Base-by-base conservation (phyloP, 2,329 filamentous ascomycete genomes). In the Cercospora sojina region DNA sequence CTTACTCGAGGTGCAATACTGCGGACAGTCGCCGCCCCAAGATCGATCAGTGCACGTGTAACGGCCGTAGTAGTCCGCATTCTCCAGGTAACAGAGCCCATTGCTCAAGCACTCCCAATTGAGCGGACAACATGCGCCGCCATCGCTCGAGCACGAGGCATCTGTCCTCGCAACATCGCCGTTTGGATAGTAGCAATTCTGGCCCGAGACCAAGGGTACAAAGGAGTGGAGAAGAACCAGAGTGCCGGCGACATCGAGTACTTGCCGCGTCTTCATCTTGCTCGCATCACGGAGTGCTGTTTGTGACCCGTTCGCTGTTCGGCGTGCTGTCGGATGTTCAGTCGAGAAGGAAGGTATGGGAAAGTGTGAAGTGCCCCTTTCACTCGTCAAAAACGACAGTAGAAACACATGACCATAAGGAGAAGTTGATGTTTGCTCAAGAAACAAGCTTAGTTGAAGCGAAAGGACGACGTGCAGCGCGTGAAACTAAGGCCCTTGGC, bases 161-260 rank as follows among this genome's bases (percentile, higher is more conserved):
- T 73, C 73, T 31, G 66, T 68, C 9, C 66, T 69, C 5, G 72
- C 59, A 13, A 76, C 53, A 61, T 69, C 64, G 67, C 77, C 77
- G 64, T 78, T 74, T 5, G 77, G 77, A 47, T 77, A 78, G 70
- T 76, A 79, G 74, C 77, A 79, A 64, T 71, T 72, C 56, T 76
- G 73, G 13, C 69, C 73, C 16, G 47, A 53, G 20, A 65, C 67
- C 8, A 49, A 16, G 38, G 49, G 23, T 20, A 58, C 31, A 47
- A 62, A 25, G 56, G 65, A 62, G 60, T 66, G 65, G 64, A 68
- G 61, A 25, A 69, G 23, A 10, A 67, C 55, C 9, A 64, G 31
- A 59, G 25, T 38, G 53, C 61, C 51, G 31, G 63, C 41, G 43
- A 55, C 43, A 18, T 59, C 58, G 31, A 67, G 49, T 3, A 56